Evolutionary conservation across 2,329 filamentous ascomycete species (phyloP).

Genomic region (Stagonosporopsis chrysanthemi): DNA sequence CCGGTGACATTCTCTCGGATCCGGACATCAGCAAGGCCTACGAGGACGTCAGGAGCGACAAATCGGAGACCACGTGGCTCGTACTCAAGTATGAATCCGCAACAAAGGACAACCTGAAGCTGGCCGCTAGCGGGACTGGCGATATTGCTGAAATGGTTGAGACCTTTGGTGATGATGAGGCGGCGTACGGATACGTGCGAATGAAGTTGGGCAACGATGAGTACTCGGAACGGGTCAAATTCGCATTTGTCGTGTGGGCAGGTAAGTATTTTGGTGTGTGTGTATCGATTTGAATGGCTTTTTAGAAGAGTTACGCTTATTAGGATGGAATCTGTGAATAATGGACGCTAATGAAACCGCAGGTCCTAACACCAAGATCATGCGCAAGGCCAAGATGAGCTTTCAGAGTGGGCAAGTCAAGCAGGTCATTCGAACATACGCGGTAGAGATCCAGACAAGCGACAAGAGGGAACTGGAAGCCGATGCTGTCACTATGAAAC

Average conservation of each 20-base stretch:
- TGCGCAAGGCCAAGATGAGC: conserved; percentile 73
- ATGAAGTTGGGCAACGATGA: conserved; percentile 74
- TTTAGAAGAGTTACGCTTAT: not conserved
- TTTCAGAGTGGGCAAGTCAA: conserved; percentile 73
- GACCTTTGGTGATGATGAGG: conserved; percentile 65
- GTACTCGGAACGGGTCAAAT: conserved; percentile 73
- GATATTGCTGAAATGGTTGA: conserved; percentile 66
- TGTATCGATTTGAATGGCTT: not conserved
- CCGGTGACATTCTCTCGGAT: conserved; percentile 42
- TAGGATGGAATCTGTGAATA: not conserved
- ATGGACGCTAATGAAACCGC: conserved; percentile 1
- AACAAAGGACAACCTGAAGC: conserved; percentile 63
- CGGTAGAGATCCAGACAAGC: conserved; percentile 68
- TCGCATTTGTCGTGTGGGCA: conserved; percentile 73
- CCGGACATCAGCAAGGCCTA: conserved; percentile 70
- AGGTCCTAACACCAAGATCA: conserved; percentile 64
- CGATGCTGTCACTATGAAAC: conserved; percentile 65
- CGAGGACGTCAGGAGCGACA: conserved; percentile 72
- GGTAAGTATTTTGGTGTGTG: conserved; percentile 53
- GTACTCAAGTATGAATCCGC: conserved; percentile 62
- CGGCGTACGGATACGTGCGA: conserved; percentile 68
- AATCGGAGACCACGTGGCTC: conserved; percentile 71
- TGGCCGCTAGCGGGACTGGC: conserved; percentile 66
- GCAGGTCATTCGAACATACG: conserved; percentile 68
- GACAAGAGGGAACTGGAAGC: conserved; percentile 68